Evolutionary conservation across 2,329 filamentous ascomycete genomes (phyloP).

Genomic region (Pyricularia pennisetigena): DNA sequence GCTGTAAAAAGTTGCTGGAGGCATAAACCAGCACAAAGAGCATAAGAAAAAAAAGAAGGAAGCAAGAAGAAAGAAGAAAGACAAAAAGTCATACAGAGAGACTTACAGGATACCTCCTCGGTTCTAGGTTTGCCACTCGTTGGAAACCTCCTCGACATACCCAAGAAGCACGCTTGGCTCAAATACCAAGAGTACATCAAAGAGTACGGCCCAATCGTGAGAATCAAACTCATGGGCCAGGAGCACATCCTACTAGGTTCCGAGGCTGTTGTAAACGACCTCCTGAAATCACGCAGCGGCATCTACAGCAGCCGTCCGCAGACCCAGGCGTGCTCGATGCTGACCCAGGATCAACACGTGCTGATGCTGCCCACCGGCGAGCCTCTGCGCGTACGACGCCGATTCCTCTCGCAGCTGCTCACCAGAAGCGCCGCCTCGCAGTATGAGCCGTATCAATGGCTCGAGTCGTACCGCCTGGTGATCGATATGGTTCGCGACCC

Average conservation of each 20-base stretch:
- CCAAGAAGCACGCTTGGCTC: not conserved
- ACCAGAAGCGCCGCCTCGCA: not conserved
- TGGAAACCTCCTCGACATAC: not conserved
- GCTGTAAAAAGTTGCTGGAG: not conserved
- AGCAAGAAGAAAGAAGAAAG: not conserved
- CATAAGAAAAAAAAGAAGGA: not conserved
- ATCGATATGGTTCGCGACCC: not conserved
- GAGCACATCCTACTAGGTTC: not conserved
- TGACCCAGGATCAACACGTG: not conserved
- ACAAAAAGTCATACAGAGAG: not conserved
- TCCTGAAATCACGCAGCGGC: not conserved
- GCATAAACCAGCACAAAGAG: not conserved
- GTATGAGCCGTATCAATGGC: not conserved
- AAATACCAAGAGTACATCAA: not conserved
- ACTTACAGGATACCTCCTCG: not conserved
- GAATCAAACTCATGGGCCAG: not conserved
- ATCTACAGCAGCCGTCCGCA: not conserved
- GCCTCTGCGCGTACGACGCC: not conserved
- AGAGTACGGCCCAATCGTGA: not conserved
- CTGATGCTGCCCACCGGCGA: not conserved
- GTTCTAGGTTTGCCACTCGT: not conserved
- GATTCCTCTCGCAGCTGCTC: not conserved
- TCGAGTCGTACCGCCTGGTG: not conserved
- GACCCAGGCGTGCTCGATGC: not conserved
- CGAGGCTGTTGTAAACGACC: not conserved